Conservation (phyloP, 108 stramenopile genomes). For the Aurantiochytrium sp. region DNA sequence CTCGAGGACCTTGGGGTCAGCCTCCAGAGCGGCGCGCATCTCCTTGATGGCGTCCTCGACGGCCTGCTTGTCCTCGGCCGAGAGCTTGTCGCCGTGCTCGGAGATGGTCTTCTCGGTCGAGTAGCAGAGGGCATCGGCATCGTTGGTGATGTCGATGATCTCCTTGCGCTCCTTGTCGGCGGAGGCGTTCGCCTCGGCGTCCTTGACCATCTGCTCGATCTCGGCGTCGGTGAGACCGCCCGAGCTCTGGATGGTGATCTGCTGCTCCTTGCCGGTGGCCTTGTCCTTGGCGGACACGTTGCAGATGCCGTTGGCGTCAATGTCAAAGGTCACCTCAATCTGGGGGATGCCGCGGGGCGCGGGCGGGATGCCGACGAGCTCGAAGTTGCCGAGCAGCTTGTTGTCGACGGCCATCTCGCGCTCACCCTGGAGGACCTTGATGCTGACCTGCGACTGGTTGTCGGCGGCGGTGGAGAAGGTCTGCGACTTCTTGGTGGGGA, state of each 20-base stretch:
- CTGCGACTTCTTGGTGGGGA: slow-evolving; percentile 99
- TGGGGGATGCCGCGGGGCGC: slow-evolving; percentile 98
- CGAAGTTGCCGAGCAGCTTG: slow-evolving; percentile 96
- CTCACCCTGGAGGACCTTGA: slow-evolving; percentile 99
- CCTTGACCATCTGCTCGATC: slow-evolving; percentile 98
- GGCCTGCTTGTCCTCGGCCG: slow-evolving; percentile 81
- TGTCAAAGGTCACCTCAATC: slow-evolving; percentile 98
- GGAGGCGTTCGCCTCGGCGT: slow-evolving; percentile 93
- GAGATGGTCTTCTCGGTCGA: slow-evolving; percentile 67
- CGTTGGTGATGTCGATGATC: slow-evolving; percentile 90
- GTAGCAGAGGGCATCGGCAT: slow-evolving; percentile 89
- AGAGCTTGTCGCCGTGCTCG: slow-evolving; percentile 87
- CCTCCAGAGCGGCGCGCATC: slow-evolving; percentile 80
- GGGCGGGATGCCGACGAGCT: slow-evolving; percentile 96
- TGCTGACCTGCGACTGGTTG: slow-evolving; percentile 86
- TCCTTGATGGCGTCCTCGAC: slow-evolving; percentile 79
- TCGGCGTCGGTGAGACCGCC: slow-evolving; percentile 95
- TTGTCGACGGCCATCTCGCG: slow-evolving; percentile 99
- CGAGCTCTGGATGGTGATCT: slow-evolving; percentile 87
- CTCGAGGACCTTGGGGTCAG: slow-evolving; percentile 51
- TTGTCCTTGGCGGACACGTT: slow-evolving; percentile 98
- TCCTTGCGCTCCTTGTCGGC: slow-evolving; percentile 85
- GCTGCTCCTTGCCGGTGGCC: slow-evolving; percentile 98
- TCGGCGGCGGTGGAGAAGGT: slow-evolving; percentile 97
- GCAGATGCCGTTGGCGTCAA: slow-evolving; percentile 98